phyloP scores from a whole-genome alignment of 495 filamentous ascomycete genomes.

The Penicillium coffeae region DNA sequence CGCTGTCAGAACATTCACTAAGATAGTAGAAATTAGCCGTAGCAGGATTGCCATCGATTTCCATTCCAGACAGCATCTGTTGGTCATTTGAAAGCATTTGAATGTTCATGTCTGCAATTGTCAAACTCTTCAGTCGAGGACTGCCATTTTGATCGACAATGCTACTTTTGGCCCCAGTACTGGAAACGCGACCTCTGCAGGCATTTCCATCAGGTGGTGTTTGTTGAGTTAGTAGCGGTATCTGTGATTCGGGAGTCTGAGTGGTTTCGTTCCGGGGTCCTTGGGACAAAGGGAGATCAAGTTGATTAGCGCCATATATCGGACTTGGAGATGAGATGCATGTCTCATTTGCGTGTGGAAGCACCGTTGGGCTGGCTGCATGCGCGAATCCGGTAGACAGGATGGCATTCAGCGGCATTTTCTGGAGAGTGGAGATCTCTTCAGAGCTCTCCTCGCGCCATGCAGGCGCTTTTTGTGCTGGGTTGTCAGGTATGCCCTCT shows the following conservation, averaged over 20 bases:
- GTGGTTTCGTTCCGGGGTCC: background rate
- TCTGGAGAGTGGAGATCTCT: too few relatives aligned
- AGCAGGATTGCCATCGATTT: background rate
- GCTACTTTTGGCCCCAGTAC: conserved; percentile 6
- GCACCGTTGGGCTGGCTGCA: too few relatives aligned
- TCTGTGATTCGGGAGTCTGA: conserved; percentile 20
- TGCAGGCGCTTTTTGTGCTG: too few relatives aligned
- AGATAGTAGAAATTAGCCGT: conserved; percentile 10
- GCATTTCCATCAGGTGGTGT: background rate
- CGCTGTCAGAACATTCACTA: conserved; percentile 2
- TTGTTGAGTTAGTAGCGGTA: conserved; percentile 13
- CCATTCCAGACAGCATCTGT: background rate
- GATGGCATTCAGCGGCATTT: too few relatives aligned
- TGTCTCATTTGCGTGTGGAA: too few relatives aligned
- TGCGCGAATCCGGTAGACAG: too few relatives aligned
- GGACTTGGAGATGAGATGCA: too few relatives aligned
- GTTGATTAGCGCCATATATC: too few relatives aligned
- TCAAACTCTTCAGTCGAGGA: conserved; percentile 12
- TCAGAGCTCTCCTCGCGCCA: too few relatives aligned
- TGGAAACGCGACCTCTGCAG: background rate
- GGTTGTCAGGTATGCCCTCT: too few relatives aligned
- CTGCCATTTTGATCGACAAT: conserved; percentile 33
- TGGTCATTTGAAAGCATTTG: background rate
- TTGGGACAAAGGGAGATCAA: background rate
- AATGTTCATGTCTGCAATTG: background rate